Conservation (phyloP, 331 rosid species). For the Acacia pycnantha region DNA sequence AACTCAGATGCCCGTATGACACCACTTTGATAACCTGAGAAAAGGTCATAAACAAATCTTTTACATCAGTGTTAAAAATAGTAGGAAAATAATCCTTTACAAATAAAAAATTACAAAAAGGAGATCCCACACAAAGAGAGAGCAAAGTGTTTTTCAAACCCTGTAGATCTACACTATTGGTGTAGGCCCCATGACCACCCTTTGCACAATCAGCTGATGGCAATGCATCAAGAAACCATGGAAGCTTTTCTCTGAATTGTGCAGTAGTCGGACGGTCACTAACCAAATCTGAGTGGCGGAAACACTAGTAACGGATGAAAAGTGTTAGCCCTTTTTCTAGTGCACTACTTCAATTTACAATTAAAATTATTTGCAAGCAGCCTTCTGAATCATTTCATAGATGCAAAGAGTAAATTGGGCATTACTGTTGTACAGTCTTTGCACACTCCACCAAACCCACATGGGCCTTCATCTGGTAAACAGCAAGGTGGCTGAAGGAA, state of each 20-base stretch:
- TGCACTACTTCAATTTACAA: conserved; percentile 18
- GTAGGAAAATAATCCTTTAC: not conserved
- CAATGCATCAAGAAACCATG: conserved; percentile 97
- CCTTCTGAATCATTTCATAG: conserved; percentile 18
- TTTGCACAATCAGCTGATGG: conserved; percentile 99
- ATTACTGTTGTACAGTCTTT: conserved; percentile 94
- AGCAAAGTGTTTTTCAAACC: conserved; percentile 47
- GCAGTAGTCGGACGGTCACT: conserved; percentile 84
- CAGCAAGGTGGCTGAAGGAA: conserved; percentile 91
- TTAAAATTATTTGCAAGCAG: conserved; percentile 9
- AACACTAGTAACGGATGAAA: conserved; percentile 67
- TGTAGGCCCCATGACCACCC: conserved; percentile 99
- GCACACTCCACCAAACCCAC: conserved; percentile 90
- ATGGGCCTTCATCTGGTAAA: conserved; percentile 77
- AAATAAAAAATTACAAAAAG: conserved; percentile 17
- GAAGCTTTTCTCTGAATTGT: conserved; percentile 94
- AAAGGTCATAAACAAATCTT: conserved; percentile 27
- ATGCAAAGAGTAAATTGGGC: conserved; percentile 25
- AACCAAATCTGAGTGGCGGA: conserved; percentile 90
- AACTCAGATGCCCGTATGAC: conserved; percentile 87
- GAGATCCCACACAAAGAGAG: not conserved
- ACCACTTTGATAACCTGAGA: conserved; percentile 78
- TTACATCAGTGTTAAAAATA: conserved; percentile 20
- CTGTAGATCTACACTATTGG: conserved; percentile 87
- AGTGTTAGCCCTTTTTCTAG: conserved; percentile 34